Percentiles rank a stretch among this genome's conserved stretches.
Evolutionary conservation across 805 yeast genomes (phyloP).

Genomic region (Danielozyma ontarioensis): DNA sequence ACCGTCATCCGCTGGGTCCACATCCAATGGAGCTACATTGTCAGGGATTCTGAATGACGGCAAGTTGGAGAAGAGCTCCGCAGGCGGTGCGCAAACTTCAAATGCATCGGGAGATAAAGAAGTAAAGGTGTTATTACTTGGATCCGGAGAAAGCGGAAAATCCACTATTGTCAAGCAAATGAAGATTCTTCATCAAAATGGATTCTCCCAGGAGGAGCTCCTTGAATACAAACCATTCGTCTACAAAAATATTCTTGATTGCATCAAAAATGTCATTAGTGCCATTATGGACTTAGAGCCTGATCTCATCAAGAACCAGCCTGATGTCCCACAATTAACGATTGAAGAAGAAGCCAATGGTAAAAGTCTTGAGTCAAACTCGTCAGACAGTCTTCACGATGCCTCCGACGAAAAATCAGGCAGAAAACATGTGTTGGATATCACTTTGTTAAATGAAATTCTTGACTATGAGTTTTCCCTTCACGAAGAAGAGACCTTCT

Average conservation of each 20-base stretch:
- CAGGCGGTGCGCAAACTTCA: neutral
- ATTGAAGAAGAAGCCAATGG: slow-evolving; percentile 3
- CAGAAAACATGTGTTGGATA: slow-evolving; percentile 16
- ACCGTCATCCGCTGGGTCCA: too few species aligned
- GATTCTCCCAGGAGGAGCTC: slow-evolving; percentile 66
- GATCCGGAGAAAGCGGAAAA: slow-evolving; percentile 87
- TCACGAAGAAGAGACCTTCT: slow-evolving; percentile 49
- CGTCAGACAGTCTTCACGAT: slow-evolving; percentile 3
- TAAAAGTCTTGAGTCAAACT: slow-evolving; percentile 8
- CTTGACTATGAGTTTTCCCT: slow-evolving; percentile 45
- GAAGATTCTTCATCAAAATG: slow-evolving; percentile 70
- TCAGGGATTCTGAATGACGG: too few species aligned
- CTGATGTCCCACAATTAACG: slow-evolving; percentile 3
- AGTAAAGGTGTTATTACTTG: slow-evolving; percentile 69
- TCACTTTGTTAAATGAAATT: slow-evolving; percentile 40
- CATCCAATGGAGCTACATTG: too few species aligned
- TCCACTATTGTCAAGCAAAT: slow-evolving; percentile 79
- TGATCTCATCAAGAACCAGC: slow-evolving; percentile 20
- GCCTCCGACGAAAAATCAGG: neutral
- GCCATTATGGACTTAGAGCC: slow-evolving; percentile 57
- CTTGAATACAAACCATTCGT: slow-evolving; percentile 74
- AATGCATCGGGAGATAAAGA: slow-evolving; percentile 29
- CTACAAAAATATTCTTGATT: slow-evolving; percentile 69
- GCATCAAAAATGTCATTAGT: slow-evolving; percentile 63
- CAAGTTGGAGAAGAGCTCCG: neutral